Evolutionary conservation across 441 rosid genomes (phyloP).

Genomic region (Adansonia grandidieri): DNA sequence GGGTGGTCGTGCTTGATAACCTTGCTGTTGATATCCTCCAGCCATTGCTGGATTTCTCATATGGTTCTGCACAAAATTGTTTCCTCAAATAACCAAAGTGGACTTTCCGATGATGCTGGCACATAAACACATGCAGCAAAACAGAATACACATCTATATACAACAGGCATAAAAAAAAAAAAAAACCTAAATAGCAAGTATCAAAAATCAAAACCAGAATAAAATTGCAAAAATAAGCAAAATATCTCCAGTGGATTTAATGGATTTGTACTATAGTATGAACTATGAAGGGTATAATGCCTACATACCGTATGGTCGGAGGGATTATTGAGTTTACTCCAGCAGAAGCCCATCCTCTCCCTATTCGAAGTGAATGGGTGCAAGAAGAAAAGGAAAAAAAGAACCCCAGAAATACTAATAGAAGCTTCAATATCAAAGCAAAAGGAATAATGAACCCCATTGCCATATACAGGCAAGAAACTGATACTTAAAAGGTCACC

Average conservation of each 20-base stretch:
- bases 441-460: constrained; percentile 31
- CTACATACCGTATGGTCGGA: constrained; percentile 98
- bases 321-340: constrained; percentile 92
- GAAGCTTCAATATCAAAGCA: constrained; percentile 50
- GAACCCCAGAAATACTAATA: constrained; percentile 51
- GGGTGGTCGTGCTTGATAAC: constrained; percentile 81
- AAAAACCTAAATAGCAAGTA: constrained; percentile 17
- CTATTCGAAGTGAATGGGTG: constrained; percentile 86
- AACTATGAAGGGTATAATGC: constrained; percentile 58
- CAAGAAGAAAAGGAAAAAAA: constrained; percentile 39
- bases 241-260: constrained; percentile 46
- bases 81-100: constrained; percentile 41
- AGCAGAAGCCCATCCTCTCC: constrained; percentile 97
- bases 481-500: constrained; percentile 17
- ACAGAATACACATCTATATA: constrained; percentile 24
- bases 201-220: constrained; percentile 37
- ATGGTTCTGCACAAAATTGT: constrained; percentile 74
- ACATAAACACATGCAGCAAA: constrained; percentile 32
- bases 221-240: constrained; percentile 41
- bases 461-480: constrained; percentile 31
- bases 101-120: constrained; percentile 28
- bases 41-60: constrained; percentile 73
- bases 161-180: constrained; percentile 21
- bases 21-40: constrained; percentile 90
- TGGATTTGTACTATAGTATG: constrained; percentile 55